Percentiles rank a stretch among this genome's conserved stretches.
phyloP scores from a whole-genome alignment of 371 early-diverging fungal genomes.

The Modicella reniformis region DNA sequence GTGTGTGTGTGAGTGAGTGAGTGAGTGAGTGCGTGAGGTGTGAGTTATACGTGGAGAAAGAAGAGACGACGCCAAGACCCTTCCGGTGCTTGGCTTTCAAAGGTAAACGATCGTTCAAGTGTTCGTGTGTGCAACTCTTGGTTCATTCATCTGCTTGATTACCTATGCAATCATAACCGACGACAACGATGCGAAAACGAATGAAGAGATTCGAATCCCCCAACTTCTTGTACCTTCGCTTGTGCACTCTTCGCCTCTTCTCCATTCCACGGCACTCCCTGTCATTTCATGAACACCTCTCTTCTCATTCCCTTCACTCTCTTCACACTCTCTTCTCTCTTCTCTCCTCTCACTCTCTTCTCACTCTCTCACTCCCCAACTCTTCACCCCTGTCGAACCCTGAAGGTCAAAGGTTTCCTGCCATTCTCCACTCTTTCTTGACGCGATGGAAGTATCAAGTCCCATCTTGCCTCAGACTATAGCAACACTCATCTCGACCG shows the following conservation, averaged over 20 bases:
- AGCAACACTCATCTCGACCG: slow-evolving; percentile 51
- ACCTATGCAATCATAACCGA: no score
- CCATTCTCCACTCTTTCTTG: slow-evolving; percentile 17
- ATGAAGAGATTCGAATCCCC: no score
- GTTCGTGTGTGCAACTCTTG: not conserved
- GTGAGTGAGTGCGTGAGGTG: not conserved
- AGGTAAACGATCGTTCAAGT: no score
- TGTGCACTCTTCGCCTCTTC: not conserved
- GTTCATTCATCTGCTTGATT: no score
- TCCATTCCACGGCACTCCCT: not conserved
- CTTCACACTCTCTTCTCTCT: not conserved
- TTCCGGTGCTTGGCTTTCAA: not conserved
- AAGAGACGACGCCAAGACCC: not conserved
- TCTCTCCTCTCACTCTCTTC: not conserved
- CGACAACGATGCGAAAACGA: no score
- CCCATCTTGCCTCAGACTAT: slow-evolving; percentile 47
- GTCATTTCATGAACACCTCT: not conserved
- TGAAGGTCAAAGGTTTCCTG: no score
- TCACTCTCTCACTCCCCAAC: not conserved
- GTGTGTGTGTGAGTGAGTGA: not conserved
- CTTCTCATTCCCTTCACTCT: not conserved
- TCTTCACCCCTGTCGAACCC: no score
- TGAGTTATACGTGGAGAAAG: not conserved
- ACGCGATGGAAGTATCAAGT: slow-evolving; percentile 41
- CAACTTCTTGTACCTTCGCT: no score